Conservation (phyloP, 2,329 filamentous ascomycete genomes). For the Ceratocystis variospora region DNA sequence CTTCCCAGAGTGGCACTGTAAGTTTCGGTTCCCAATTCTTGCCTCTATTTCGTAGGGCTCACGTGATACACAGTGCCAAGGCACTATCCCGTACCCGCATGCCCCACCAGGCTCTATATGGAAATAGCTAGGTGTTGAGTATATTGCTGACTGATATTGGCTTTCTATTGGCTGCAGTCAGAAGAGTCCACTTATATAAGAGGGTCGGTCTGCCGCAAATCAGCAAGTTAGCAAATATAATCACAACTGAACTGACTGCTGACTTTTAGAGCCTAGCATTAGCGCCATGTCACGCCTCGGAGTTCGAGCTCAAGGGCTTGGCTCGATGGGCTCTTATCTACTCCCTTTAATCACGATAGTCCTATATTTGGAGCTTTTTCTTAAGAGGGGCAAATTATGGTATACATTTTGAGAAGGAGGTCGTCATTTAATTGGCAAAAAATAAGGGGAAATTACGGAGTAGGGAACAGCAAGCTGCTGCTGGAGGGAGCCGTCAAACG, state of each 20-base stretch:
- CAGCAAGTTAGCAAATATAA: background rate
- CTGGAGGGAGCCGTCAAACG: no score
- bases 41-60: background rate
- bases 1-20: background rate
- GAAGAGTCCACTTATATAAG: background rate
- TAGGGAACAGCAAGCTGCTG: no score
- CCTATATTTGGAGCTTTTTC: no score
- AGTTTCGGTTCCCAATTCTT: background rate
- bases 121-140: conserved; percentile 8
- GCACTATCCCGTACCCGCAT: conserved; percentile 10
- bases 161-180: background rate
- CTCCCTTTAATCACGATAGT: background rate
- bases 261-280: background rate
- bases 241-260: background rate
- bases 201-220: background rate
- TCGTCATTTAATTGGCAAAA: no score
- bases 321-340: background rate
- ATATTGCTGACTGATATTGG: background rate
- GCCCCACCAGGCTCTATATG: conserved; percentile 8
- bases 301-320: no score
- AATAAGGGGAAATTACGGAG: no score
- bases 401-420: no score
- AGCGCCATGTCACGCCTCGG: no score
- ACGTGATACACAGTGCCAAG: conserved; percentile 3
- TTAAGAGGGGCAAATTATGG: no score